Evolutionary conservation across 2,329 filamentous ascomycete species (phyloP).

Genomic region (Talaromyces marneffei): DNA sequence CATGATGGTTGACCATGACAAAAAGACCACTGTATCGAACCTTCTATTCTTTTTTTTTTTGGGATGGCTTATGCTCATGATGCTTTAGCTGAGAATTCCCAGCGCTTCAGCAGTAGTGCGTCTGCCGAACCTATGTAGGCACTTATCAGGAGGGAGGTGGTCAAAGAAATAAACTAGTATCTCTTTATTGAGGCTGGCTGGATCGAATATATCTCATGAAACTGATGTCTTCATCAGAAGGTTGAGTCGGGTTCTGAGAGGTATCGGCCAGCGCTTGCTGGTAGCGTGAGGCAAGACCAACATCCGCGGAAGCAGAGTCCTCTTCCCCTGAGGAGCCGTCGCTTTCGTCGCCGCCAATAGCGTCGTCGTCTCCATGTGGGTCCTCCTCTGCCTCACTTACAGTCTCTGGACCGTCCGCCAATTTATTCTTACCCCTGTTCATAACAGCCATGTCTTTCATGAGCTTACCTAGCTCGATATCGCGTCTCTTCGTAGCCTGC

Average conservation of each 20-base stretch:
- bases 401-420: slow-evolving; percentile 35
- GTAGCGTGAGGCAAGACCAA: slow-evolving; percentile 70
- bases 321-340: slow-evolving; percentile 51
- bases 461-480: slow-evolving; percentile 82
- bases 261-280: slow-evolving; percentile 64
- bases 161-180: background rate
- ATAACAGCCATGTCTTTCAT: slow-evolving; percentile 84
- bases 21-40: background rate
- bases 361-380: slow-evolving; percentile 38
- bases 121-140: background rate
- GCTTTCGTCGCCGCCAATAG: slow-evolving; percentile 45
- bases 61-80: background rate
- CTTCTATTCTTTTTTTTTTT: background rate
- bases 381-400: slow-evolving; percentile 49
- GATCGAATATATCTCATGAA: slow-evolving; percentile 47
- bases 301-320: slow-evolving; percentile 56
- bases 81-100: background rate
- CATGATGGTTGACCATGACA: background rate
- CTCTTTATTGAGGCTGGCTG: slow-evolving; percentile 22
- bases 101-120: background rate
- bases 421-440: slow-evolving; percentile 24
- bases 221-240: slow-evolving; percentile 45
- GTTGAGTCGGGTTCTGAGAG: slow-evolving; percentile 24
- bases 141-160: background rate
- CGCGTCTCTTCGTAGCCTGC: slow-evolving; percentile 63